Conservation (phyloP, 164 flowering plant genomes). For the Piper longum region DNA sequence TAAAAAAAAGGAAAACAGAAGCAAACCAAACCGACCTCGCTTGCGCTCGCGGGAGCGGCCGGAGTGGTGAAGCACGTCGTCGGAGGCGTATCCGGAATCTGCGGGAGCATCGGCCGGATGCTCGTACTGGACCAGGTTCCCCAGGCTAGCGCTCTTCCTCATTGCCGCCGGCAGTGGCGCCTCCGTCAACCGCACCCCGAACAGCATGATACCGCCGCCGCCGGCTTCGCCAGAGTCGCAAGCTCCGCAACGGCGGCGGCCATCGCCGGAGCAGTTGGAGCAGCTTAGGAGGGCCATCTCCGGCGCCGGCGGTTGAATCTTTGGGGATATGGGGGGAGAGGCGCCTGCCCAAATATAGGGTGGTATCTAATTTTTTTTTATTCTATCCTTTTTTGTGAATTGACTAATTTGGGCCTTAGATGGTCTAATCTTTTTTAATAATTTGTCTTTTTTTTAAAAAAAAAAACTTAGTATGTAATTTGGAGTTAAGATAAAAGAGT, state of each 20-base stretch:
- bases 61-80: slow-evolving; percentile 71
- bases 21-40: slow-evolving; percentile 36
- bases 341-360: too few relatives aligned
- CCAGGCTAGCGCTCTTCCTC: slow-evolving; percentile 72
- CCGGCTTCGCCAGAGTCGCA: slow-evolving; percentile 20
- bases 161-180: slow-evolving; percentile 25
- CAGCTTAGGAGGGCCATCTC: slow-evolving; percentile 32
- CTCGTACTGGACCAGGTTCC: slow-evolving; percentile 64
- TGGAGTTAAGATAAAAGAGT: too few relatives aligned
- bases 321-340: too few relatives aligned
- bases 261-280: slow-evolving; percentile 52
- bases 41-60: slow-evolving; percentile 68
- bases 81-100: slow-evolving; percentile 68
- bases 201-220: slow-evolving; percentile 52
- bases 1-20: too few relatives aligned
- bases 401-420: too few relatives aligned
- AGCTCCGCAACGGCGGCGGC: slow-evolving; percentile 55
- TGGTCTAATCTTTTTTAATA: too few relatives aligned
- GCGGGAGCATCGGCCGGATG: slow-evolving; percentile 21
- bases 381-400: too few relatives aligned
- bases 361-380: too few relatives aligned
- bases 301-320: too few relatives aligned
- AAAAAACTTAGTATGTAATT: too few relatives aligned
- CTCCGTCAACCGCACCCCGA: slow-evolving; percentile 66
- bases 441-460: too few relatives aligned